Evolutionary conservation across 2,329 filamentous ascomycete genomes (phyloP), one percentile per base, ranked within the genome.

Genomic region (Akanthomyces uredinophilus): DNA sequence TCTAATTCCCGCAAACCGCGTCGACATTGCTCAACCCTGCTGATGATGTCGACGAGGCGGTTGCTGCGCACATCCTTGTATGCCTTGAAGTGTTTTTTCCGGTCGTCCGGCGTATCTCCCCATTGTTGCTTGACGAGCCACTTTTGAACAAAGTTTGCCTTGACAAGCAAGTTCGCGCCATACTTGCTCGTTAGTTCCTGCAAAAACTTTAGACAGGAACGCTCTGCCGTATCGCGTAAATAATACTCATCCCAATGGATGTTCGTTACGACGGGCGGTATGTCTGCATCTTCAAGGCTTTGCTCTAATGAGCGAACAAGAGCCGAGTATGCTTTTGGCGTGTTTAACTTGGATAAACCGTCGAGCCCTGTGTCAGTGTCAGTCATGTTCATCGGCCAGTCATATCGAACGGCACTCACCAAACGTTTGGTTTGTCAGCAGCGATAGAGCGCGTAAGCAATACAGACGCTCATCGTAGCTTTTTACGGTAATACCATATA

Each of bases 91-190:
- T 83, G 86, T 18, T 70, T 74, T n/a, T 75, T 76, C 46, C 80
- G 76, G 63, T 86, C 81, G 60, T 83, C 79, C 2, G 80, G 74
- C 1, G 74, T 74, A 20, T 79, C 76, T 22, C 88, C 89, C 78
- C 89, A 92, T 8, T 85, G 83, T 71, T 92, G 91, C 67, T 84
- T 86, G 39, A 79, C 82, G n/a, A 93, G 81, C 90, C 90, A 93
- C 61, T 84, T 85, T 64, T 88, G 86, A 44, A 93, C 81, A 65
- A 93, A 85, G 7, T 81, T 81, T 43, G 87, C 85, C 70, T 84
- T 79, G 61, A 88, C 75, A 20, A 92, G 74, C 59, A 81, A 81
- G 29, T 80, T 79, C 1, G 81, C 75, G 20, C 84, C 81, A 66
- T 84, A 83, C 64, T 83, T 83, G 63, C 79, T 81, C n/a, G 88